Evolutionary conservation across 2,329 filamentous ascomycete species (phyloP), one percentile per base, ranked within the genome.

Genomic region (Ceratocystis cubensis): DNA sequence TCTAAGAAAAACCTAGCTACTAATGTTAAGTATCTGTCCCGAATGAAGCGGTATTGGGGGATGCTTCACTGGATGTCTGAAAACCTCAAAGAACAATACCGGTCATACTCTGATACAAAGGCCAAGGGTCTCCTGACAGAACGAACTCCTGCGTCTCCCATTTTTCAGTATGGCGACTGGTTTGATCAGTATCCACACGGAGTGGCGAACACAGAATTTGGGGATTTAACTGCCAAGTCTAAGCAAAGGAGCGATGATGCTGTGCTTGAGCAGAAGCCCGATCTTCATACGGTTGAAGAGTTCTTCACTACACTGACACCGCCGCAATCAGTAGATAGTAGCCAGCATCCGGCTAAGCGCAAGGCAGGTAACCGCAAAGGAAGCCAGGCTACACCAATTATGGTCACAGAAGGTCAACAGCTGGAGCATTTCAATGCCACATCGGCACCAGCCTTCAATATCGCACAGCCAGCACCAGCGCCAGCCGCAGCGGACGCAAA

Each of bases 1-100:
- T 91, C 90, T 7, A 96, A 95, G 76, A 85, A 86, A 70, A 92
- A 96, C 72, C 79, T 96, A 17, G 86, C 88, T 0, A 89, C 87
- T 70, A 97, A 96, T 70, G 88, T 97, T 71, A 89, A 88, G 72
- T 97, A 94, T 72, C 78, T 99, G 57, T 88, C 88, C 65, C 94
- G 90, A 75, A 96, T 97, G 89, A 96, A 96, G 79, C 89, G 89
- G 68, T 92, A 94, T 72, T 99, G 94, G 94, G 94, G 93, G 68
- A 96, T 96, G 88, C 96, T 97, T 73, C 90, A 96, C 74, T 96
- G 91, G 77, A 92, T 97, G 83, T 88, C 91, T 0, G 92, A 97
- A 73, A 94, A 93, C 72, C 81, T 96, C 45, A 91, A 94, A 68
- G 88, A 93, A 65, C 85, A 95, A 69, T 99, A 96, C 73, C 85